Evolutionary conservation across 495 filamentous ascomycete species (phyloP), one percentile per base, ranked within the genome.

Genomic region (Hyaloscypha hepaticicola): DNA sequence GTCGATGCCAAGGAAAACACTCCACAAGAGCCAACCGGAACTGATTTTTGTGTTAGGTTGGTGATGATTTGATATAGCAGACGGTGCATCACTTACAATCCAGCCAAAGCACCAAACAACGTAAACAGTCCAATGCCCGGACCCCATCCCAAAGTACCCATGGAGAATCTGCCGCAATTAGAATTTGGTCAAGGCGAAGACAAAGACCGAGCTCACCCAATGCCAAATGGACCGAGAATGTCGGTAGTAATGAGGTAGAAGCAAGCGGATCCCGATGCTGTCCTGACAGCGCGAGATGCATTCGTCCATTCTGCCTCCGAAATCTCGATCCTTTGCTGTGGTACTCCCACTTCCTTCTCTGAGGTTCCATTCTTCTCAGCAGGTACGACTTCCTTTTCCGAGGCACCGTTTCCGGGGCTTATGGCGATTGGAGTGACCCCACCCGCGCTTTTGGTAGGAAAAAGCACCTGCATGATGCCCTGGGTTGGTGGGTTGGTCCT

Each of bases 161-260:
- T 29, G 73, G 78, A 34, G 67, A 66, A 63, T 21, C 34, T 34
- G 24, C 49, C 14, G 31, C 65, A 1, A 51, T 58, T 34, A 31
- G 28, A 21, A 21, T 9, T 34, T 11, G 34, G 21, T 26, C 56
- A 22, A n/a, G 38, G 58, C 26, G 21, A 53, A 31, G 29, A 25
- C 33, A 34, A 58, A 28, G 14, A 52, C n/a, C 38, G n/a, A 53
- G 50, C 59, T 22, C 28, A 61, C 59, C 26, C 77, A 11, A 78
- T 74, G 29, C 74, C 76, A 62, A 78, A 84, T 0, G 84, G 84
- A n/a, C 85, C 85, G 11, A 88, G 73, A 60, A 87, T 83, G 53
- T 61, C 59, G 2, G 84, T 88, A 0, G 84, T 83, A 58, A 85
- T 83, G 22, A 85, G 75, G 63, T 81, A 87, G 74, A 85, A 82